These are phyloP conservation scores for Teratosphaeria pseudoeucalypti DNA, from an alignment of 2,329 filamentous ascomycete genomes.

Conservation along the genomic window DNA sequence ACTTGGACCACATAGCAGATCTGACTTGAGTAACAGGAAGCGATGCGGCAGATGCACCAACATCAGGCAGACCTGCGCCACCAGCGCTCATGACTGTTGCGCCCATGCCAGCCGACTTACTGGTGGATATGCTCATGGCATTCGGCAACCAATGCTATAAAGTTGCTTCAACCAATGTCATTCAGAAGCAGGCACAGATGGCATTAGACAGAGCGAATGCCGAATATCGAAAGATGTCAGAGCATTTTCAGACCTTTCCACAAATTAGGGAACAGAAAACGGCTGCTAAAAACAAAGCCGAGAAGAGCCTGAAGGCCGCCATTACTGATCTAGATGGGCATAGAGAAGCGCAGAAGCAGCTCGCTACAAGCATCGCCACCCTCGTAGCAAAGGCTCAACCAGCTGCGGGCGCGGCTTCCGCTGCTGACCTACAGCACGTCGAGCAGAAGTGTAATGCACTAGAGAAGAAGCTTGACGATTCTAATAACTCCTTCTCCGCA, in stretches of 20 bases:
- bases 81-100: neutral
- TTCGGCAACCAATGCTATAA: conserved; percentile 1
- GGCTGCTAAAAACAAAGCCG: neutral
- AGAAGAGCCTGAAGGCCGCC: neutral
- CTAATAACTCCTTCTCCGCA: neutral
- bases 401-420: neutral
- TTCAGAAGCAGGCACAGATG: neutral
- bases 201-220: neutral
- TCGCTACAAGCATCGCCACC: neutral
- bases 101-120: neutral
- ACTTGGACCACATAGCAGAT: neutral
- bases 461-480: neutral
- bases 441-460: neutral
- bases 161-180: neutral
- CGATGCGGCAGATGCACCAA: neutral
- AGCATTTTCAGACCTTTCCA: conserved; percentile 2
- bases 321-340: neutral
- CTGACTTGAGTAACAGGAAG: neutral
- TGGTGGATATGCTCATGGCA: conserved; percentile 2
- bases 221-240: neutral
- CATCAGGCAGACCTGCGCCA: neutral
- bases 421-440: neutral
- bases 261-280: conserved; percentile 5
- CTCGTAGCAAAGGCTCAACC: neutral
- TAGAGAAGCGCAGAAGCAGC: neutral